Evolutionary conservation across 305 asterid species (phyloP).

Genomic region (Fraxinus ornus): DNA sequence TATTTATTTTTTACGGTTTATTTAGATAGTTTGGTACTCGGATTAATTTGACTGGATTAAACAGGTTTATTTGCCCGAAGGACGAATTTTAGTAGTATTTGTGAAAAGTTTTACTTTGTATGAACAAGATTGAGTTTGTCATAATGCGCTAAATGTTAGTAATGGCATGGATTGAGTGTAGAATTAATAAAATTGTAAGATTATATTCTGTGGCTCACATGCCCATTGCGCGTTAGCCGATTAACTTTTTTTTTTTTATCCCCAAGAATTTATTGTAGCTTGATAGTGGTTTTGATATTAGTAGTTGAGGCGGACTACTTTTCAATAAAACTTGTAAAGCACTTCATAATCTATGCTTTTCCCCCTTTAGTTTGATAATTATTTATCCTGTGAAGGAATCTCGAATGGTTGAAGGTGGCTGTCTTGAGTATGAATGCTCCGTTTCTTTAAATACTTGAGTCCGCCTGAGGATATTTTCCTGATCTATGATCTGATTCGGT

Average conservation of each 20-base stretch:
- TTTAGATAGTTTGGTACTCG: neutral
- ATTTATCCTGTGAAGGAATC: neutral
- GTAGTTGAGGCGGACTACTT: neutral
- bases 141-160: neutral
- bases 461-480: neutral
- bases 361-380: neutral
- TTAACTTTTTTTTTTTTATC: neutral
- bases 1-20: neutral
- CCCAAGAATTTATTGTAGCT: neutral
- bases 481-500: constrained; percentile 1
- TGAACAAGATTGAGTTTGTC: constrained; percentile 13
- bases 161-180: neutral
- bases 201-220: neutral
- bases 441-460: neutral
- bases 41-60: constrained; percentile 16
- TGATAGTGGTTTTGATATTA: neutral
- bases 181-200: constrained; percentile 5
- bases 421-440: neutral
- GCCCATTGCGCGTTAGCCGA: constrained; percentile 13
- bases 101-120: neutral
- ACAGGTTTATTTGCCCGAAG: neutral
- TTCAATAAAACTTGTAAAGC: neutral
- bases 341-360: neutral
- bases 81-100: neutral
- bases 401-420: neutral